These are phyloP conservation scores for Diplocarpon mali DNA, from an alignment of 2,329 filamentous ascomycete species.

Conservation along the genomic window DNA sequence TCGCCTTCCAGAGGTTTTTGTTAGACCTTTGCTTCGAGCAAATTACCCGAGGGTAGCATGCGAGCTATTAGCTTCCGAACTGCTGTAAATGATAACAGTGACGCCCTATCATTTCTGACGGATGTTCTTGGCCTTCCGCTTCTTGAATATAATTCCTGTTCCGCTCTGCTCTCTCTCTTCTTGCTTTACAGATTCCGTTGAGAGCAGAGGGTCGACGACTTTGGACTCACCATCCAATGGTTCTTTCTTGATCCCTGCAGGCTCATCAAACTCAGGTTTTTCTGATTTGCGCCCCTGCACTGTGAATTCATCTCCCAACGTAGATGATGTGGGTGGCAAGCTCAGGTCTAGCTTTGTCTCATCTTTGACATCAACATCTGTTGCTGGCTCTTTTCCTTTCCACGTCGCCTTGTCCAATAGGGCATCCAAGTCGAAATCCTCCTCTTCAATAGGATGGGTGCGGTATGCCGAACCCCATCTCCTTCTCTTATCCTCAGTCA, in stretches of 20 bases:
- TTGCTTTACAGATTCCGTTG: conserved; percentile 24
- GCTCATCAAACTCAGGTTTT: neutral
- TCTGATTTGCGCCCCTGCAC: neutral
- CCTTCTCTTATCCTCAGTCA: conserved; percentile 47
- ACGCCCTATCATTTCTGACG: conserved; percentile 39
- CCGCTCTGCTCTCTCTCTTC: conserved; percentile 21
- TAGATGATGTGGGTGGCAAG: neutral
- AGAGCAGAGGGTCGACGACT: conserved; percentile 16
- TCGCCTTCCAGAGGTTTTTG: no score
- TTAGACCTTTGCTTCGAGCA: no score
- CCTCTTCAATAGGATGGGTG: conserved; percentile 25
- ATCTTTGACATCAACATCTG: conserved; percentile 10
- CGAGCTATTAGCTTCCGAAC: no score
- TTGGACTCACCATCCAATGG: conserved; percentile 27
- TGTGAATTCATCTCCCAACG: no score
- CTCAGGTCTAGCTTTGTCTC: conserved; percentile 15
- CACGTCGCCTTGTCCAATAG: conserved; percentile 22
- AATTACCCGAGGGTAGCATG: no score
- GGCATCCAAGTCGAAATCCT: conserved; percentile 31
- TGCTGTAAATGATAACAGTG: neutral
- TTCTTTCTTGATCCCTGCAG: conserved; percentile 19
- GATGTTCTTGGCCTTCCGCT: conserved; percentile 59
- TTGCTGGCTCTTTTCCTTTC: conserved; percentile 20
- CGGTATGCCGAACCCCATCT: conserved; percentile 29
- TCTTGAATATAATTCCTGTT: conserved; percentile 62